Base-by-base conservation (phyloP, 768 basidiomycete species). In the Phylloporus arenicola region DNA sequence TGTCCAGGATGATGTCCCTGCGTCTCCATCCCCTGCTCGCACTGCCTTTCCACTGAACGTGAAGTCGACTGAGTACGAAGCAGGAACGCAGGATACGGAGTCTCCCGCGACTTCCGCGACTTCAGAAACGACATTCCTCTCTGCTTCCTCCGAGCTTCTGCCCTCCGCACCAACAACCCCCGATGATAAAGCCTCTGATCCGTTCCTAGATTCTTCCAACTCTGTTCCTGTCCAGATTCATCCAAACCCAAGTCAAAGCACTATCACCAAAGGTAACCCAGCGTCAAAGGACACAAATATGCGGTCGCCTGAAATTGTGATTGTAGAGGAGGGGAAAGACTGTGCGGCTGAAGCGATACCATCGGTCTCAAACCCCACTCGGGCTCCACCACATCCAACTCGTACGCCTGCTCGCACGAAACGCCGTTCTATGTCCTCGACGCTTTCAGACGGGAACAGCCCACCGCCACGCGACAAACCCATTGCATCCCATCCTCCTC, bases 321-420 rank as follows among this genome's bases (percentile, higher is more conserved):
- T 72, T 3, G 83, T 84, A 62, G 84, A 83, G 54, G 76, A 78
- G 35, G 45, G 42, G 20, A 40, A 44, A 45, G 50, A 52, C 25
- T 29, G 31, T 16, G 11, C 6, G 1, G 50, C 47, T 14, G 52
- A 50, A 17, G 45, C 31, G 43, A 41, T 24, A 3, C 53, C 58
- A 30, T 55, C 60, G 40, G 44, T 46, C n/a, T 50, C 61, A 12
- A 58, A 54, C 34, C 43, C 56, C 16, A 25, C 54, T 16, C 61
- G 54, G 46, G 60, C 74, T 13, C 79, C 89, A 24, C 83, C 85
- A 25, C 72, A 80, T 56, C 83, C 91, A 4, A 72, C 83, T 20
- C 88, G 94, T 11, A 99, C 95, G 0, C 95, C 95, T 4, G 92
- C 86, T 4, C 82, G 94, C 11, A 98, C 95, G 3, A 99, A 99